Percentiles rank a stretch among this genome's conserved stretches.
Conservation (phyloP, 1,284 basidiomycete genomes). For the Coniferiporia weirii region DNA sequence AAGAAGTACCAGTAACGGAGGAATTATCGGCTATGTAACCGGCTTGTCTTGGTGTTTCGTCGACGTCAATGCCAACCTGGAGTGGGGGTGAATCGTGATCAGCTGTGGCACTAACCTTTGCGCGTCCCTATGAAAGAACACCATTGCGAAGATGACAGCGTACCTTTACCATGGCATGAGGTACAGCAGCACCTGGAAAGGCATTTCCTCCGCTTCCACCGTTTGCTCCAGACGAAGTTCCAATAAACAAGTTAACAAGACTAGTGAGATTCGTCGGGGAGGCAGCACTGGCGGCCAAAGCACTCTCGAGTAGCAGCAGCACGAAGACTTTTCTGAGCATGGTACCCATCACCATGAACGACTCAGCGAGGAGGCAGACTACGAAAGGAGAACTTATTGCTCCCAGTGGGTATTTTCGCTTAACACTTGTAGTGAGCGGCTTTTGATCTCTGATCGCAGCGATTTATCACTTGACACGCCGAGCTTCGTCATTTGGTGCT, state of each 20-base stretch:
- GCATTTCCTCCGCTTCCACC: conserved; percentile 45
- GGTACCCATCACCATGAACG: not conserved
- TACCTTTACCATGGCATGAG: conserved; percentile 49
- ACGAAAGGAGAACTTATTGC: no score
- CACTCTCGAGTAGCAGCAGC: not conserved
- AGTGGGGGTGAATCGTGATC: not conserved
- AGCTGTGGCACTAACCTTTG: no score
- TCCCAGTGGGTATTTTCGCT: no score
- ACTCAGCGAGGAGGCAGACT: no score
- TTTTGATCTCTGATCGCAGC: no score
- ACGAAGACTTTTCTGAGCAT: not conserved
- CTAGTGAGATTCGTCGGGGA: conserved; percentile 29
- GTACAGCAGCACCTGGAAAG: conserved; percentile 47
- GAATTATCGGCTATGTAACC: conserved; percentile 41
- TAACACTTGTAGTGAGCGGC: no score
- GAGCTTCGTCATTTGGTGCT: not conserved
- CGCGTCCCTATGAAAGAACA: not conserved
- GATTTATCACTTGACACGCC: not conserved
- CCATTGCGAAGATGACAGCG: not conserved
- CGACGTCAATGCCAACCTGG: conserved; percentile 46
- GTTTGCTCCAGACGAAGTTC: conserved; percentile 40
- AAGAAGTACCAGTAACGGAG: conserved; percentile 32
- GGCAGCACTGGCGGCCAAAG: not conserved
- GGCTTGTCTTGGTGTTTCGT: conserved; percentile 40
- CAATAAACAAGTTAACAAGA: conserved; percentile 45